Conservation (phyloP, 2,329 filamentous ascomycete genomes). For the Microcyclospora pomicola region DNA sequence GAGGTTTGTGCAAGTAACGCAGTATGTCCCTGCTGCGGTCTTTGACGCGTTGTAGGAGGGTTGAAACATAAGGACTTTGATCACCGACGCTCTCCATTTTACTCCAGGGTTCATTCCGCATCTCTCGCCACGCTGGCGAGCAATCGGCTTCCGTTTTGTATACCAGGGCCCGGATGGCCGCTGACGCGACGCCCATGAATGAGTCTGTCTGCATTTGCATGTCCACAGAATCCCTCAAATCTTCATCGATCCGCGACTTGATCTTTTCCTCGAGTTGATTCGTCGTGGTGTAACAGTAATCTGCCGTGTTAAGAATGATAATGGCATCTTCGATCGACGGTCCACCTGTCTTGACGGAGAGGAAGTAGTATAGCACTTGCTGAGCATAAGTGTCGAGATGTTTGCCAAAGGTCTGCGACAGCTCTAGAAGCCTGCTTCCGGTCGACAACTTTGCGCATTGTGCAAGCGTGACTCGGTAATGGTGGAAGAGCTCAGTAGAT, state of each 20-base stretch:
- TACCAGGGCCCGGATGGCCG: constrained; percentile 71
- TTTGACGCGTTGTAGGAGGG: constrained; percentile 63
- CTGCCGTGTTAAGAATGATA: constrained; percentile 84
- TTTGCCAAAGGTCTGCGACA: constrained; percentile 74
- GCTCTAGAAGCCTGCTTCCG: constrained; percentile 68
- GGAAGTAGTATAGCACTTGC: constrained; percentile 67
- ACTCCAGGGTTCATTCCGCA: constrained; percentile 92
- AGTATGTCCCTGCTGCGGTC: constrained; percentile 61
- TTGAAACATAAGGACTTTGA: constrained; percentile 80
- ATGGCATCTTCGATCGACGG: constrained; percentile 63
- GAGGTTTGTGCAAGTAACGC: constrained; percentile 67
- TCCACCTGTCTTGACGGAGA: constrained; percentile 44
- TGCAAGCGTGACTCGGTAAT: constrained; percentile 82
- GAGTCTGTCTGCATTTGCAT: constrained; percentile 86
- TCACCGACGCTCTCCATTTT: constrained; percentile 88
- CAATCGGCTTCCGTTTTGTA: constrained; percentile 69
- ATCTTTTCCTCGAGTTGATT: constrained; percentile 91
- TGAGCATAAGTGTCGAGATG: constrained; percentile 94
- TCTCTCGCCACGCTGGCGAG: constrained; percentile 86
- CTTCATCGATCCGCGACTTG: constrained; percentile 73
- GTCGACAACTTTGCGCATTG: constrained; percentile 96
- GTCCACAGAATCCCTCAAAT: constrained; percentile 63
- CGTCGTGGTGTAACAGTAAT: constrained; percentile 92
- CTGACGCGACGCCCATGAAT: constrained; percentile 87
- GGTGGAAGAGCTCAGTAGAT: constrained; percentile 92